Conservation (phyloP, 768 basidiomycete species). For the Baorangia bicolor region DNA sequence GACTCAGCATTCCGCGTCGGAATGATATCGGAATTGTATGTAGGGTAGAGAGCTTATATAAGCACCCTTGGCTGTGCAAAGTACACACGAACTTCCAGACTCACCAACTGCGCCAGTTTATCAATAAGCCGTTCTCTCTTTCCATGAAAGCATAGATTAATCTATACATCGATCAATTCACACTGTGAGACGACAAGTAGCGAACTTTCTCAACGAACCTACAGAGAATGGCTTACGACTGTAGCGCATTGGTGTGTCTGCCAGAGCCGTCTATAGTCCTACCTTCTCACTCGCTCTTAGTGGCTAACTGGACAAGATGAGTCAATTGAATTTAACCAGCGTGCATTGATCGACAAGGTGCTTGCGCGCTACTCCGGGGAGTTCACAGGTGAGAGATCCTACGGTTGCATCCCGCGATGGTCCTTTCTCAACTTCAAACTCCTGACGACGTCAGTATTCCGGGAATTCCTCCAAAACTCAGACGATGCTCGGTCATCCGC, state of each 20-base stretch:
- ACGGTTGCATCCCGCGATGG: not conserved
- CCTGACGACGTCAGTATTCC: conserved; percentile 42
- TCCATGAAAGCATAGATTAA: not conserved
- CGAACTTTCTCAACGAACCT: not conserved
- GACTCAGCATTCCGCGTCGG: no score
- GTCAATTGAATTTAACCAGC: conserved; percentile 88
- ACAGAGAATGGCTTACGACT: conserved; percentile 28
- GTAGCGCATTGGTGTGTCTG: conserved; percentile 30
- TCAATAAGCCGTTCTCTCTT: not conserved
- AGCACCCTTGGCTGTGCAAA: no score
- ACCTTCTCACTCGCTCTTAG: conserved; percentile 23
- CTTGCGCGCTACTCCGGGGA: conserved; percentile 94
- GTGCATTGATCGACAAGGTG: conserved; percentile 96
- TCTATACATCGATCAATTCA: not conserved
- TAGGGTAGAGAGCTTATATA: no score
- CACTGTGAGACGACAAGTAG: not conserved
- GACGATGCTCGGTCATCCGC: conserved; percentile 81
- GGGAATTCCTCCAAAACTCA: conserved; percentile 94
- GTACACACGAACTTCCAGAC: not conserved
- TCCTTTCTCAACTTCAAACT: not conserved
- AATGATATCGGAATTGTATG: no score
- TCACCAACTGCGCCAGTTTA: not conserved
- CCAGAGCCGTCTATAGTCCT: not conserved
- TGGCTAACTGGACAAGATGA: conserved; percentile 70
- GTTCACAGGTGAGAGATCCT: conserved; percentile 59